Evolutionary conservation across 2,329 filamentous ascomycete species (phyloP).

Genomic region (Xylogone sp.): DNA sequence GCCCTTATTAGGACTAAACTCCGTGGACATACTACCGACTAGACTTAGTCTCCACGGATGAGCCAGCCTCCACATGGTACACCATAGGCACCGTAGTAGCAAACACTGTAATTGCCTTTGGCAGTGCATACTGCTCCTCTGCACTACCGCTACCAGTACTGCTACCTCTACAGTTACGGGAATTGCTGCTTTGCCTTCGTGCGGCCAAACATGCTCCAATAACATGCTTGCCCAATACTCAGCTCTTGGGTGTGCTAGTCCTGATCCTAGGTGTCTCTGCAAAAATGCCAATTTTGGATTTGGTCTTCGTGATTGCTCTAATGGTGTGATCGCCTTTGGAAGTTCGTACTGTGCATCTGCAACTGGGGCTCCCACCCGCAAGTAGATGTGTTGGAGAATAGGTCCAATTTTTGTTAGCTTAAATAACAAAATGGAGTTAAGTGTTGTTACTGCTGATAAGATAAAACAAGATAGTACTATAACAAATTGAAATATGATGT

Average conservation of each 20-base stretch:
- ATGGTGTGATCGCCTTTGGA: slow-evolving; percentile 22
- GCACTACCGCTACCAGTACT: not conserved
- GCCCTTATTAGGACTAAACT: no score
- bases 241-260: slow-evolving; percentile 30
- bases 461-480: no score
- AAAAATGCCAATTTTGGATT: slow-evolving; percentile 33
- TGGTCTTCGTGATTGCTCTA: slow-evolving; percentile 38
- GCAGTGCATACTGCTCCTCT: slow-evolving; percentile 7
- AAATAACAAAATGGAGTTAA: no score
- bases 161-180: not conserved
- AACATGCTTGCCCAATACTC: slow-evolving; percentile 36
- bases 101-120: slow-evolving; percentile 19
- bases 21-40: no score
- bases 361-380: not conserved
- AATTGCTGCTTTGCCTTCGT: slow-evolving; percentile 2
- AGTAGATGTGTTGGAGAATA: no score
- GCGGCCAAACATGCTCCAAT: slow-evolving; percentile 21
- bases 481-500: no score
- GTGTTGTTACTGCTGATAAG: no score
- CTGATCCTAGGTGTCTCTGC: slow-evolving; percentile 35
- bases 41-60: slow-evolving; percentile 39
- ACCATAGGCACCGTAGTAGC: slow-evolving; percentile 25
- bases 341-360: slow-evolving; percentile 6
- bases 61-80: slow-evolving; percentile 32
- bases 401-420: no score